Base-by-base conservation (phyloP, 1,284 basidiomycete genomes). In the Dichomitus squalens region DNA sequence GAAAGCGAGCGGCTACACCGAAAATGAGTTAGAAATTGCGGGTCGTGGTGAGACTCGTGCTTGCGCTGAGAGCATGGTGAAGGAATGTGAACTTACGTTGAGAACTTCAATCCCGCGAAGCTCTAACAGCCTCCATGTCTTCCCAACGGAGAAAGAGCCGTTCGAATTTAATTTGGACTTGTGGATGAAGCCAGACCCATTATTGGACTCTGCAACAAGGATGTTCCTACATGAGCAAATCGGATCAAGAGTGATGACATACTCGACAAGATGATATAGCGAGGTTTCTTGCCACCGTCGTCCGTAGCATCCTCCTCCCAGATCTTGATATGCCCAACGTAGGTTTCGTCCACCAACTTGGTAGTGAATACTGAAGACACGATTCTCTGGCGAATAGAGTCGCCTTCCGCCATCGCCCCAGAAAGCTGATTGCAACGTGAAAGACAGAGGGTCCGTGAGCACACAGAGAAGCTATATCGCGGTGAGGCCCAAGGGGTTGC, bases 81-180 rank as follows among this genome's bases (percentile, higher is more conserved):
- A 49, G 27, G 38, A 14, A 47, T 11, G 3, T 14, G 9, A 7
- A 58, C 64, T 52, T 53, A 52, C 95, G 66, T 81, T 82, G 34
- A 86, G 64, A 41, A 96, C 88, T 63, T 95, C 88, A 46, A 99
- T 72, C 33, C 78, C 86, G 53, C 90, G 82, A 63, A 99, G 81
- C 70, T 96, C 94, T 47, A 85, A 75, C 40, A 98, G 74, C 61
- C 82, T 85, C 97, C 97, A 99, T 8, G 96, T 95, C 79, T 99
- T 99, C 21, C 97, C 97, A 53, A 98, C 93, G 20, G 95, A 98
- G 76, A 97, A 99, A 0, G 92, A 87, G 36, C 93, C 92, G 69
- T 98, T 99, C 36, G 90, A 88, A 72, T 99, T 99, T 58, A 94
- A 76, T 75, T 98, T 98, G 7, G 95, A 95, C 75, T 99, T 99